These are phyloP conservation scores for Apophysomyces sp. DNA, from an alignment of 371 early-diverging fungal genomes.

Conservation along the genomic window DNA sequence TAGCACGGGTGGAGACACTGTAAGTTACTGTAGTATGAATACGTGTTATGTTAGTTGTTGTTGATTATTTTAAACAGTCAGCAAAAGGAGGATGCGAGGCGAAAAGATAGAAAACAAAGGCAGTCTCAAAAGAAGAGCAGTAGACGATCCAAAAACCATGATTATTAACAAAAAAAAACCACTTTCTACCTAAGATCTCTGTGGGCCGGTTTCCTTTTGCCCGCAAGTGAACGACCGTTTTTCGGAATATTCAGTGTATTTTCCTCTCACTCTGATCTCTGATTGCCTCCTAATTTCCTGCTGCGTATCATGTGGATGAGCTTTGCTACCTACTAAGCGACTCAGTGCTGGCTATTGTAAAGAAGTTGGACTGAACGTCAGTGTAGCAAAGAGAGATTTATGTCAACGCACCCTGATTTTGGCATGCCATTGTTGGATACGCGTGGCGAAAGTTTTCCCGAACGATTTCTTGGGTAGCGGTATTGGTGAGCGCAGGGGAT, in stretches of 20 bases:
- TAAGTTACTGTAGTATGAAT: too few relatives aligned
- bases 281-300: not conserved
- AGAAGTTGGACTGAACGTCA: too few relatives aligned
- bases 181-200: not conserved
- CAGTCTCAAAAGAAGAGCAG: slow-evolving; percentile 39
- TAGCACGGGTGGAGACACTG: slow-evolving; percentile 62
- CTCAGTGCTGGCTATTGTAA: not conserved
- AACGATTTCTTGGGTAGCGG: too few relatives aligned
- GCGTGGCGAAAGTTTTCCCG: too few relatives aligned
- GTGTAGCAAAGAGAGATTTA: too few relatives aligned
- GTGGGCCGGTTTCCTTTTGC: not conserved
- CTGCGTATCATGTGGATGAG: not conserved
- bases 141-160: slow-evolving; percentile 31
- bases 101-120: slow-evolving; percentile 34
- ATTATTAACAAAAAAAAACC: slow-evolving; percentile 12
- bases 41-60: not conserved
- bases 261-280: not conserved
- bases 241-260: not conserved
- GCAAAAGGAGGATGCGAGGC: slow-evolving; percentile 8
- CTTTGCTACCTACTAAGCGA: not conserved
- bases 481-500: too few relatives aligned
- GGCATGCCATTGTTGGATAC: too few relatives aligned
- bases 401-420: too few relatives aligned
- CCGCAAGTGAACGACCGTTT: not conserved
- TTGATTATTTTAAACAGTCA: not conserved